A percentile compares a stretch with the other conserved stretches of the same genome.
phyloP scores from a whole-genome alignment of 1,284 basidiomycete species.

The Kwoniella shivajii region DNA sequence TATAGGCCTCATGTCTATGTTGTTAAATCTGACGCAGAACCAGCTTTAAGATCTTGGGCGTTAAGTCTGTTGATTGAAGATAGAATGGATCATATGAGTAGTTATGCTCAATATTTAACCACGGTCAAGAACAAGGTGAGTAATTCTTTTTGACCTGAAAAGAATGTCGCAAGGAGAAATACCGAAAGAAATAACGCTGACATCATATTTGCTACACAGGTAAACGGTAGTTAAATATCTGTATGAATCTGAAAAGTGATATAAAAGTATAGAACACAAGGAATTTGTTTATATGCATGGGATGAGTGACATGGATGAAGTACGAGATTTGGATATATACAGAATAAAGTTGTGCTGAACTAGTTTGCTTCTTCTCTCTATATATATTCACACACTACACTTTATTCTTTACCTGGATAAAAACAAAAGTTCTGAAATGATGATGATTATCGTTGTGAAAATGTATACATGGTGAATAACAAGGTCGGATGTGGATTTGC shows the following conservation, averaged over 20 bases:
- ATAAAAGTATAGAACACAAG: too few relatives aligned
- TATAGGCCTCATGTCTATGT: constrained; percentile 96
- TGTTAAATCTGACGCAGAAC: constrained; percentile 98
- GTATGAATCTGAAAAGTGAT: too few relatives aligned
- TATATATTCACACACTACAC: too few relatives aligned
- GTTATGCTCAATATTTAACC: constrained; percentile 90
- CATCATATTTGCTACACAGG: neutral
- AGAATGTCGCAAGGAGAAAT: neutral
- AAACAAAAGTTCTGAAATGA: too few relatives aligned
- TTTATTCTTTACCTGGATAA: too few relatives aligned
- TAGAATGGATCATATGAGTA: constrained; percentile 88
- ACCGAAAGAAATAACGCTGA: neutral
- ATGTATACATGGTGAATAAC: constrained; percentile 5
- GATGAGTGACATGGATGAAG: too few relatives aligned
- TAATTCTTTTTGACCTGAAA: constrained; percentile 1
- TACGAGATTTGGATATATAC: too few relatives aligned
- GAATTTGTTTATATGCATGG: too few relatives aligned
- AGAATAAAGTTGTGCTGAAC: too few relatives aligned
- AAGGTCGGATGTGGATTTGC: neutral
- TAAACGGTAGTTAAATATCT: constrained; percentile 7
- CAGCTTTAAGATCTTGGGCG: constrained; percentile 89
- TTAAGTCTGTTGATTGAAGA: constrained; percentile 94
- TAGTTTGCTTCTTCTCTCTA: too few relatives aligned
- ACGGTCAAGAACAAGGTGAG: constrained; percentile 74
- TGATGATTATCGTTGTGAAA: too few relatives aligned